phyloP scores from a whole-genome alignment of 768 basidiomycete species.

The Pleurotus citrinopileatus region DNA sequence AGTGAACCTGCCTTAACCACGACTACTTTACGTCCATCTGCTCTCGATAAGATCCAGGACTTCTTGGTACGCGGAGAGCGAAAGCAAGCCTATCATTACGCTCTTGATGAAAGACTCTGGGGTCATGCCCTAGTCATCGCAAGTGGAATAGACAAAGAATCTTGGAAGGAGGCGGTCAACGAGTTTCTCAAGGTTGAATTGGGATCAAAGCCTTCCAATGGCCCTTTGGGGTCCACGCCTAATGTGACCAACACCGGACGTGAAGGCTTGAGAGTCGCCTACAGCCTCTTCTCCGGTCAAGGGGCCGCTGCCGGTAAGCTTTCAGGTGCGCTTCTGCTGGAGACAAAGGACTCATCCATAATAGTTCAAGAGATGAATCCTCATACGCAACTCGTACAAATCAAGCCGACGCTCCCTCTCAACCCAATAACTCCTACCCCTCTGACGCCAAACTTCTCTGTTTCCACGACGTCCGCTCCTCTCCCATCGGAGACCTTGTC shows the following conservation, averaged over 20 bases:
- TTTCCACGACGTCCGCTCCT: slow-evolving; percentile 35
- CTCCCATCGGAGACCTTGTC: slow-evolving; percentile 63
- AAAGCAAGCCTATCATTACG: slow-evolving; percentile 82
- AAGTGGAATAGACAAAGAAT: slow-evolving; percentile 87
- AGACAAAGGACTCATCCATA: slow-evolving; percentile 7
- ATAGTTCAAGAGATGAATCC: slow-evolving; percentile 76
- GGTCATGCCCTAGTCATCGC: slow-evolving; percentile 95
- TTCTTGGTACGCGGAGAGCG: slow-evolving; percentile 84
- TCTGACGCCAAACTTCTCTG: slow-evolving; percentile 59
- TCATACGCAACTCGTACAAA: slow-evolving; percentile 46
- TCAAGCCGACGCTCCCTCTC: slow-evolving; percentile 36
- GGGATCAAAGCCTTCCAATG: slow-evolving; percentile 30
- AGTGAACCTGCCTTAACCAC: slow-evolving; percentile 56
- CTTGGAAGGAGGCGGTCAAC: slow-evolving; percentile 87
- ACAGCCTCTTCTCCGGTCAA: slow-evolving; percentile 83
- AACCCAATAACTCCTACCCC: slow-evolving; percentile 45
- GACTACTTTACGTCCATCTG: slow-evolving; percentile 55
- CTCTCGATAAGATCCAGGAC: slow-evolving; percentile 75
- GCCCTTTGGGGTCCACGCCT: slow-evolving; percentile 6
- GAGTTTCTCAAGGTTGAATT: slow-evolving; percentile 85
- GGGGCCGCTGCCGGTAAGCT: slow-evolving; percentile 73
- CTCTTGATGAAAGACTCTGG: slow-evolving; percentile 88
- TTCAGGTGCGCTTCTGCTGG: too few relatives aligned
- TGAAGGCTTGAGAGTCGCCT: slow-evolving; percentile 76
- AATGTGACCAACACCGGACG: slow-evolving; percentile 50